Percentiles rank a stretch among this genome's conserved stretches.
phyloP scores from a whole-genome alignment of 768 basidiomycete genomes.

The Amanita rubescens region DNA sequence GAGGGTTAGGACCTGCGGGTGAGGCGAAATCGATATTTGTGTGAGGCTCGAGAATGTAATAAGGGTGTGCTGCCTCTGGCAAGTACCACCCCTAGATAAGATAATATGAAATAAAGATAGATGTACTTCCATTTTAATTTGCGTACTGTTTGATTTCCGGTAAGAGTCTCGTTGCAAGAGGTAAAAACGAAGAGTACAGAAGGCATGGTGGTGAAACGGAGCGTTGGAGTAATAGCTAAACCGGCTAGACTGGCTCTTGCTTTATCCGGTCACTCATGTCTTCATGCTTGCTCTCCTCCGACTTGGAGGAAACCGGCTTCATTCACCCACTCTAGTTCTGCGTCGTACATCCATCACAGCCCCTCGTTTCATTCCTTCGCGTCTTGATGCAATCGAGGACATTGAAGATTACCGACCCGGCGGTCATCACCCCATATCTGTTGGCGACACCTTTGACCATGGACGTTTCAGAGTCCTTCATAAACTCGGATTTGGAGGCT shows the following conservation, averaged over 20 bases:
- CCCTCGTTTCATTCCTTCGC: constrained; percentile 18
- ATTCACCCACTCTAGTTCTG: too few relatives aligned
- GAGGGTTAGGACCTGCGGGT: constrained; percentile 61
- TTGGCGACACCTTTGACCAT: constrained; percentile 40
- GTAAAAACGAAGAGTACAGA: constrained; percentile 71
- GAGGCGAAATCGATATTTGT: constrained; percentile 52
- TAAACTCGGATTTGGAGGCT: constrained; percentile 41
- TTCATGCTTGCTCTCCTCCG: too few relatives aligned
- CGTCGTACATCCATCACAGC: neutral
- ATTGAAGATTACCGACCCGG: constrained; percentile 43
- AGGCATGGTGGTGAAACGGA: constrained; percentile 22
- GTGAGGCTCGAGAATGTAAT: constrained; percentile 46
- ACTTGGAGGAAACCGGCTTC: too few relatives aligned
- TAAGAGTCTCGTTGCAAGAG: constrained; percentile 51
- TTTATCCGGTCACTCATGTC: neutral
- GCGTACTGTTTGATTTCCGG: constrained; percentile 45
- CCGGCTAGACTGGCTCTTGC: neutral
- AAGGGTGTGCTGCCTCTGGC: constrained; percentile 71
- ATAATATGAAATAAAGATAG: constrained; percentile 3
- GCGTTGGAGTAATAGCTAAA: neutral
- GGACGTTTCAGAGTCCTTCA: constrained; percentile 40
- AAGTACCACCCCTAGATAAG: constrained; percentile 64
- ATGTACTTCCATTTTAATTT: too few relatives aligned
- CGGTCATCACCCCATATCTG: constrained; percentile 43
- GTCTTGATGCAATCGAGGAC: constrained; percentile 29